A percentile compares a stretch with the other conserved stretches of the same genome.
Evolutionary conservation across 225 moss, liverwort and hornwort species (phyloP).

Genomic region (Takakia lepidozioides): DNA sequence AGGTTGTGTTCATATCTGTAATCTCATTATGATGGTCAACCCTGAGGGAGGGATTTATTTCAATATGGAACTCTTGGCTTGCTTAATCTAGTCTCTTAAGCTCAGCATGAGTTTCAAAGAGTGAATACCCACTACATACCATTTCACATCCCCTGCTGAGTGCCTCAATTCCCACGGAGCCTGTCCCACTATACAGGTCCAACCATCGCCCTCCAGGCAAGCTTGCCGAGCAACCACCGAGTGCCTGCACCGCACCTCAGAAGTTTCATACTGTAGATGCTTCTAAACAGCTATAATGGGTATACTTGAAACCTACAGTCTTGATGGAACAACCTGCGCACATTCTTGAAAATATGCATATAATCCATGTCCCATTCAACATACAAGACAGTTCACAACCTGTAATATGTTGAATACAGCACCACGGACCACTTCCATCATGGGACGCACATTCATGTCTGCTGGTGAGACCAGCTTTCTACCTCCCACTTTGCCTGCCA

Average conservation of each 20-base stretch:
- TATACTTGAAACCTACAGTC: too few relatives aligned
- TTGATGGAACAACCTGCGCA: too few relatives aligned
- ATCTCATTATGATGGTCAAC: too few relatives aligned
- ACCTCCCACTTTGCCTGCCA: conserved; percentile 80
- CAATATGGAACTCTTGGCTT: too few relatives aligned
- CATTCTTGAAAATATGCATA: too few relatives aligned
- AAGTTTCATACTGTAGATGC: background rate
- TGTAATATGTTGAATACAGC: conserved; percentile 86
- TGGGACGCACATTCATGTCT: conserved; percentile 79
- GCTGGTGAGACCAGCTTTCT: conserved; percentile 81
- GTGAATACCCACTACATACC: conserved; percentile 38
- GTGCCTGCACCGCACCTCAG: conserved; percentile 33
- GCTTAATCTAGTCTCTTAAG: too few relatives aligned
- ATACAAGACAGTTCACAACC: conserved; percentile 16
- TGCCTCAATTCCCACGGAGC: conserved; percentile 94
- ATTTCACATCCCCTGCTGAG: conserved; percentile 77
- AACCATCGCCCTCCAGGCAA: conserved; percentile 82
- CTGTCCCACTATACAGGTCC: conserved; percentile 94
- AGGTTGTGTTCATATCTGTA: too few relatives aligned
- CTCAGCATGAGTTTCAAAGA: too few relatives aligned
- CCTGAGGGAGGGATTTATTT: too few relatives aligned
- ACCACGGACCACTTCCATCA: conserved; percentile 99
- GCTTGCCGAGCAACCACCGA: conserved; percentile 56
- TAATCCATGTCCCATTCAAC: too few relatives aligned
- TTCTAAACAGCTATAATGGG: too few relatives aligned